A percentile compares a stretch with the other conserved stretches of the same genome.
phyloP scores from a whole-genome alignment of 2,329 filamentous ascomycete species.

The Talaromyces verruculosus region DNA sequence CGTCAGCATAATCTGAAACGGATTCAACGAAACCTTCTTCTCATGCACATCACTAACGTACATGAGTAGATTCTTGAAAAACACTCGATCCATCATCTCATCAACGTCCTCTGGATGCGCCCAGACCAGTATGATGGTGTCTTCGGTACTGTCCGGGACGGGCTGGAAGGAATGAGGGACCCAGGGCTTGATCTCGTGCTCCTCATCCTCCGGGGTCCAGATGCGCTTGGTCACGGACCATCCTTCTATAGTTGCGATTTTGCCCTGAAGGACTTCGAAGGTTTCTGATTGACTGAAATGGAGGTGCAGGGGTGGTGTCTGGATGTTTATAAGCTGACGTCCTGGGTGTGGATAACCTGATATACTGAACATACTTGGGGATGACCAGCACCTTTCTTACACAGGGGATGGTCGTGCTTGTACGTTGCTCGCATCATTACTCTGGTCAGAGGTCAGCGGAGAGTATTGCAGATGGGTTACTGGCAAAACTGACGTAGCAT shows the following conservation, averaged over 20 bases:
- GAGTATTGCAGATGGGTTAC: background rate
- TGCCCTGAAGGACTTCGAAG: background rate
- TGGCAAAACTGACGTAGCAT: background rate
- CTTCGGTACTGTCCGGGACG: background rate
- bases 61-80: conserved; percentile 8
- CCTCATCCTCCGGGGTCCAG: background rate
- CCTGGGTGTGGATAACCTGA: no score
- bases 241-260: background rate
- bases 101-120: conserved; percentile 5
- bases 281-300: conserved; percentile 9
- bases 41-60: conserved; percentile 12
- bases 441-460: background rate
- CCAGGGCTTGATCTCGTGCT: conserved; percentile 3
- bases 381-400: background rate
- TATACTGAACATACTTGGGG: background rate
- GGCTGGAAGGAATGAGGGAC: conserved; percentile 6
- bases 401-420: background rate
- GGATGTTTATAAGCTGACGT: no score
- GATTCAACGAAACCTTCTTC: conserved; percentile 5
- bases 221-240: background rate
- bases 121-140: conserved; percentile 5
- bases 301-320: conserved; percentile 5
- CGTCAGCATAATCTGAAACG: conserved; percentile 8
- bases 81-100: conserved; percentile 12
- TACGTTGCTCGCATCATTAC: background rate